Base-by-base conservation (phyloP, 1,139 yeast genomes). In the Ogataea hybrid region DNA sequence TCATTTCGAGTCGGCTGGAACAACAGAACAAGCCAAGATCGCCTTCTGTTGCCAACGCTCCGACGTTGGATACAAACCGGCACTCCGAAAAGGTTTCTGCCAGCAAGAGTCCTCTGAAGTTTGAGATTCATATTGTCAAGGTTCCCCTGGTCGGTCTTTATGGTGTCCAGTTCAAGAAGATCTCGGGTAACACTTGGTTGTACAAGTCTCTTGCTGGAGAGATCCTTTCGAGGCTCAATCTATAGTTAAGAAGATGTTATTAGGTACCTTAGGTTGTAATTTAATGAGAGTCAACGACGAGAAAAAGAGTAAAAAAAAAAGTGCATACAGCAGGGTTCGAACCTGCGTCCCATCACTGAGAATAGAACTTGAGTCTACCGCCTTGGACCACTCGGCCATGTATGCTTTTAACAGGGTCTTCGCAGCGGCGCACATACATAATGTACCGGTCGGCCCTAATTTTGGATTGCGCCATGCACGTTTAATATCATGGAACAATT, bases 101-200 rank as follows among this genome's bases (percentile, higher is more conserved):
- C 69, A 7, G 65, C 56, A 66, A 65, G 44, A 63, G 77, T 18
- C 94, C 95, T 20, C 72, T 92, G 58, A 83, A 84, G 57, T 92
- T 92, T 64, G 97, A 92, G 61, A 86, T 92, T 49, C 90, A 86
- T 63, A 82, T 92, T 52, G 97, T 90, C 36, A 88, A 88, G 62
- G 95, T 92, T 41, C 96, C 97, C 34, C 72, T 92, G 52, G 85
- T 90, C 45, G 89, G 95, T 10, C 71, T 92, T 49, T 89, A 86
- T 52, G 98, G 97, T 63, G 92, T 92, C 41, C 97, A 90, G 63
- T 89, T 92, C 69, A 92, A 90, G 71, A 90, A 90, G 63, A 75
- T 90, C 33, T 75, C 86, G 46, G 98, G 98, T 56, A 89, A 92
- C 63, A 87, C 97, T 2, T 90, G 97, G 97, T 79, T 85, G 66